Conservation (phyloP, 2,329 filamentous ascomycete species). For the Penicillium thymicola region DNA sequence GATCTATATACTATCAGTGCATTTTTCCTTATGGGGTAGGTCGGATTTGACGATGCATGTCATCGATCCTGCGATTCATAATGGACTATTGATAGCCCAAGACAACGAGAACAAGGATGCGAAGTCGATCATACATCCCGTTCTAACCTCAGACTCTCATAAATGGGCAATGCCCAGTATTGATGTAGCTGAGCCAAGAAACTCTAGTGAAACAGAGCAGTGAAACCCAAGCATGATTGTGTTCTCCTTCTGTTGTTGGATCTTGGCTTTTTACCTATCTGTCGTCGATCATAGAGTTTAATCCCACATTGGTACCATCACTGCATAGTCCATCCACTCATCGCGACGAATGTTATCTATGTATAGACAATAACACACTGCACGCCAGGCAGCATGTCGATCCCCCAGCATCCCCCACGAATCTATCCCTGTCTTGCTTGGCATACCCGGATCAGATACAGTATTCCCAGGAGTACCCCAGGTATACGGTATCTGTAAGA, state of each 20-base stretch:
- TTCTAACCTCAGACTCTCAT: not conserved
- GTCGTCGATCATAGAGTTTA: constrained; percentile 5
- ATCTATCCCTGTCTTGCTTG: constrained; percentile 6
- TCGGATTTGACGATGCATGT: not conserved
- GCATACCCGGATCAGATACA: constrained; percentile 1
- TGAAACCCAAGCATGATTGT: not conserved
- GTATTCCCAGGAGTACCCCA: not conserved
- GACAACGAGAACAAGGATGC: not conserved
- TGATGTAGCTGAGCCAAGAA: not conserved
- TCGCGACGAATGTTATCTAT: not conserved
- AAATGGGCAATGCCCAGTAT: not conserved
- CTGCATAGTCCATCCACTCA: not conserved
- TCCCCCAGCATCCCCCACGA: constrained; percentile 4
- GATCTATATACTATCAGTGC: not conserved
- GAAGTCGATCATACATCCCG: not conserved
- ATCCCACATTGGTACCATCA: not conserved
- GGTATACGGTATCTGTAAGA: constrained; percentile 3
- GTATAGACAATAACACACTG: not conserved
- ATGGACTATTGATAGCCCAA: not conserved
- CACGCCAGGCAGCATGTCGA: constrained; percentile 2
- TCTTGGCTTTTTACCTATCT: not conserved
- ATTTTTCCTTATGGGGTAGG: not conserved
- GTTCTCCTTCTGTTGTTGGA: not conserved
- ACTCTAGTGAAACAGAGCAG: not conserved
- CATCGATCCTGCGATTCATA: not conserved